Conservation (phyloP, 352 stramenopile species). For the Thraustotheca clavata region DNA sequence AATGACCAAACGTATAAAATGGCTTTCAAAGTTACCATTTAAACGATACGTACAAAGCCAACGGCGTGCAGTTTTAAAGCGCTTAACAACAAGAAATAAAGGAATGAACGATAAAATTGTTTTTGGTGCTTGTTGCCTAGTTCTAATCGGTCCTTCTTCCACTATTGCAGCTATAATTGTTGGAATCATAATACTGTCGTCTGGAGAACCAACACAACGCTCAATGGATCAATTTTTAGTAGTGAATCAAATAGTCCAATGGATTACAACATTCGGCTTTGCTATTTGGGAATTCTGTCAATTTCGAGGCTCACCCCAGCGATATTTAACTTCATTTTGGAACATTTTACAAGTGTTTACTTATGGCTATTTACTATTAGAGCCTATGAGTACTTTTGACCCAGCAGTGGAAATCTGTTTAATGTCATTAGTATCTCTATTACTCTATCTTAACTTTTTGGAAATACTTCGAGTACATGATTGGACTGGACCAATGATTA, state of each 20-base stretch:
- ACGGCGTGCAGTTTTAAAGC: too few relatives aligned
- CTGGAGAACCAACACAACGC: too few relatives aligned
- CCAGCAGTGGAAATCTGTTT: neutral
- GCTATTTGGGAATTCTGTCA: neutral
- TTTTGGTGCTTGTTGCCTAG: too few relatives aligned
- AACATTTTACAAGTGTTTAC: neutral
- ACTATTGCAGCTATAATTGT: neutral
- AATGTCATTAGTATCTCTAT: neutral
- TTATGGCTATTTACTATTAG: neutral
- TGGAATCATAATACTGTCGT: neutral
- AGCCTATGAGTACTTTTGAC: neutral
- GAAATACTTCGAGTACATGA: conserved; percentile 12
- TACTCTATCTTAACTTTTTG: conserved; percentile 5
- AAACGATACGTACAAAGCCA: too few relatives aligned
- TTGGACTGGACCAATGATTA: conserved; percentile 15
- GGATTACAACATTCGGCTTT: neutral
- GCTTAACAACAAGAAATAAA: too few relatives aligned
- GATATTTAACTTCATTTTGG: neutral
- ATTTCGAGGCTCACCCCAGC: neutral
- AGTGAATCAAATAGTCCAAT: conserved; percentile 4
- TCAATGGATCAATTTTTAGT: too few relatives aligned
- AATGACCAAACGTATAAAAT: too few relatives aligned
- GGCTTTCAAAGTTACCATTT: too few relatives aligned
- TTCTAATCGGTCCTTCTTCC: too few relatives aligned
- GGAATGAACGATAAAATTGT: too few relatives aligned